phyloP scores from a whole-genome alignment of 306 rosid species.

The Cucurbita pepo region DNA sequence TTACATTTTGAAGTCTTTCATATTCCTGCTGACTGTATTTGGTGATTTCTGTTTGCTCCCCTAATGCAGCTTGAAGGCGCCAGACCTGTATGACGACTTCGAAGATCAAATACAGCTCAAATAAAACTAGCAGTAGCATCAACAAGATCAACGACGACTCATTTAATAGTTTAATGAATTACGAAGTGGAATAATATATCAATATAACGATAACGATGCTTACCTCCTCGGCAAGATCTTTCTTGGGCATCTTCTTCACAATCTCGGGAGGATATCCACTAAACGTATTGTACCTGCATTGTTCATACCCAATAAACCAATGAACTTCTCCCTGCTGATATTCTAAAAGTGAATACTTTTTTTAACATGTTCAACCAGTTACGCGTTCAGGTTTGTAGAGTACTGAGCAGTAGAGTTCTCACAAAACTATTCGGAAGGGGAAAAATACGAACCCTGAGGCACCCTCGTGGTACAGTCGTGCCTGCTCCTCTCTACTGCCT shows the following conservation, averaged over 20 bases:
- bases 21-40: slow-evolving; percentile 84
- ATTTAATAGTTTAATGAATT: not conserved
- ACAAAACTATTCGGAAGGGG: not conserved
- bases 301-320: not conserved
- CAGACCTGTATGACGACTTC: slow-evolving; percentile 37
- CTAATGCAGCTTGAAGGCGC: slow-evolving; percentile 97
- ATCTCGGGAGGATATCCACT: slow-evolving; percentile 94
- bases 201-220: slow-evolving; percentile 5
- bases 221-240: slow-evolving; percentile 99
- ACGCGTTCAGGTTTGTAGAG: not conserved
- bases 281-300: slow-evolving; percentile 80
- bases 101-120: slow-evolving; percentile 6
- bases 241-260: slow-evolving; percentile 97
- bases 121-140: not conserved
- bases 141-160: not conserved
- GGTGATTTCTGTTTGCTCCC: slow-evolving; percentile 87
- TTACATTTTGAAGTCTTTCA: slow-evolving; percentile 89
- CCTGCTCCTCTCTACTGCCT: slow-evolving; percentile 93
- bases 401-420: not conserved
- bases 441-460: slow-evolving; percentile 56
- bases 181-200: not conserved
- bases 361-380: too few species aligned
- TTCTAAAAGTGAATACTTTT: not conserved
- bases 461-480: slow-evolving; percentile 64
- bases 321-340: not conserved